A percentile compares a stretch with the other conserved stretches of the same genome.
Evolutionary conservation across 208 protist genomes (phyloP).

Genomic region (Kentomonas sorsogonicus): DNA sequence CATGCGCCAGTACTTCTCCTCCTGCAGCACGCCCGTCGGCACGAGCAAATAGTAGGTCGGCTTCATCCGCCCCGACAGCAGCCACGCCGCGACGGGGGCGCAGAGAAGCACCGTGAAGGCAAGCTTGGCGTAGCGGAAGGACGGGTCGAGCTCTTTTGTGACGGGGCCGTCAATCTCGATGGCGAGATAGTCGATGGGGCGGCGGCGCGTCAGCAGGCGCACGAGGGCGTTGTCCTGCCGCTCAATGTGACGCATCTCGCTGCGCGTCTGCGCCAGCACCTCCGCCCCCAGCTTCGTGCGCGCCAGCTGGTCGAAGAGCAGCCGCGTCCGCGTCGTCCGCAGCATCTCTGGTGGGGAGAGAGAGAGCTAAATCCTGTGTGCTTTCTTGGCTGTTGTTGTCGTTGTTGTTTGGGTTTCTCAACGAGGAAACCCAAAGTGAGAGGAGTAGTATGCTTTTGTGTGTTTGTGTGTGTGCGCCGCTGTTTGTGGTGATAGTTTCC

Average conservation of each 20-base stretch:
- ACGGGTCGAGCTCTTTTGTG: constrained; percentile 54
- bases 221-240: constrained; percentile 42
- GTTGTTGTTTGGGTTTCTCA: too few relatives aligned
- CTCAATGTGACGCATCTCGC: constrained; percentile 65
- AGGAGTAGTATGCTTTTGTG: too few relatives aligned
- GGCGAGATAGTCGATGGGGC: constrained; percentile 72
- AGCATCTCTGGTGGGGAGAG: too few relatives aligned
- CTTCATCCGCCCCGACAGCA: constrained; percentile 44
- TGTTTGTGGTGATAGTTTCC: too few relatives aligned
- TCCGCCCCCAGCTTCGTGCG: constrained; percentile 74
- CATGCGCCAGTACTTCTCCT: constrained; percentile 60
- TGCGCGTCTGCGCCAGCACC: constrained; percentile 60
- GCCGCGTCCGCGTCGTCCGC: constrained; percentile 24
- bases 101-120: constrained; percentile 42
- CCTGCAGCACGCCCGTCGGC: constrained; percentile 39
- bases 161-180: constrained; percentile 71
- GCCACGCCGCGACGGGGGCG: constrained; percentile 38
- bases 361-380: too few relatives aligned
- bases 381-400: too few relatives aligned
- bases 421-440: too few relatives aligned
- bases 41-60: constrained; percentile 78
- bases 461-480: too few relatives aligned
- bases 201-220: constrained; percentile 55
- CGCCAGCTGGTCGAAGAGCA: constrained; percentile 47
- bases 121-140: constrained; percentile 62